phyloP scores from a whole-genome alignment of 1,139 yeast genomes.

The Geotrichum carabidarum region DNA sequence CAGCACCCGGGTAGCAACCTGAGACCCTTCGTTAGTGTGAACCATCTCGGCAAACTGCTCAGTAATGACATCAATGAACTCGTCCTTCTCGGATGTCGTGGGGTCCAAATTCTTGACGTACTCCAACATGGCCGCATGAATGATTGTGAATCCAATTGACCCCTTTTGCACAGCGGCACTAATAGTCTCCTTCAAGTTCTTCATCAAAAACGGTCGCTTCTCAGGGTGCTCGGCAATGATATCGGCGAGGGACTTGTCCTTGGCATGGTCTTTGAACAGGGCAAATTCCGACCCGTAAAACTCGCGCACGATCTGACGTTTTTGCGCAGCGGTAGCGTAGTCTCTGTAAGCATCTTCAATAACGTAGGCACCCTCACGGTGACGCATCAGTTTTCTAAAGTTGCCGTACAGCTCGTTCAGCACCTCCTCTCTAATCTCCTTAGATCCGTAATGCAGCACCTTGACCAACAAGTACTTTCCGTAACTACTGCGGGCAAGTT shows the following conservation, averaged over 20 bases:
- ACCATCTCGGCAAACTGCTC: constrained; percentile 94
- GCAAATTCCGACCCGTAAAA: constrained; percentile 98
- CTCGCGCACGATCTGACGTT: constrained; percentile 85
- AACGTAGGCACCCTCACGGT: constrained; percentile 97
- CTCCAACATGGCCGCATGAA: constrained; percentile 95
- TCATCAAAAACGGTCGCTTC: constrained; percentile 69
- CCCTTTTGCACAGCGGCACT: constrained; percentile 92
- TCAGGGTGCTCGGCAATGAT: constrained; percentile 70
- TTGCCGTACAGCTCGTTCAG: constrained; percentile 86
- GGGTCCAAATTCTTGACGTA: constrained; percentile 60
- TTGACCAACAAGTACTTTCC: constrained; percentile 89
- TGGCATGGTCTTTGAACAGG: constrained; percentile 73
- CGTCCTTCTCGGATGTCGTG: constrained; percentile 63
- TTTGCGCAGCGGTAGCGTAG: constrained; percentile 79
- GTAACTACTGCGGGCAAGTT: constrained; percentile 84
- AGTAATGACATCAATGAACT: constrained; percentile 72
- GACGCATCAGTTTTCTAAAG: constrained; percentile 87
- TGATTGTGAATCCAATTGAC: constrained; percentile 89
- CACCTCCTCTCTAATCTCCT: constrained; percentile 66
- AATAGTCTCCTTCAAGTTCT: constrained; percentile 75
- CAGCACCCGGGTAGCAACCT: constrained; percentile 75
- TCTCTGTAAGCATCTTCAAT: constrained; percentile 88
- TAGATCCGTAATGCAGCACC: constrained; percentile 85
- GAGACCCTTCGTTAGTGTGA: constrained; percentile 90
- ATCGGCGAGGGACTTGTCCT: constrained; percentile 58